Conservation (phyloP, 1,284 basidiomycete genomes). For the Irpex sp. region DNA sequence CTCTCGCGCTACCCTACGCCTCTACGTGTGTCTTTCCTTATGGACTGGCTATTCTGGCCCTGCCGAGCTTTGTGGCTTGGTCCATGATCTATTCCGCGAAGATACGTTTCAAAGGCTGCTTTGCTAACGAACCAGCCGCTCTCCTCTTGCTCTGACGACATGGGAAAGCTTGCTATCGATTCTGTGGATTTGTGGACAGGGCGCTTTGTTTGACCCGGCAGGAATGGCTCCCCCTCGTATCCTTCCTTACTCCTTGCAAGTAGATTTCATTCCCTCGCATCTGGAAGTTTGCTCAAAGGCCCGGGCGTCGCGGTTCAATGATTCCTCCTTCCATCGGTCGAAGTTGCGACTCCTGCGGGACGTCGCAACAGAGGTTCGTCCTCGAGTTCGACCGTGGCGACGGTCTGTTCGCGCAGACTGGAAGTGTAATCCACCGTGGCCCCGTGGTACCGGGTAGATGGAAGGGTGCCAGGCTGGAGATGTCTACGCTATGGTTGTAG, state of each 20-base stretch:
- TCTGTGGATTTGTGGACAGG: neutral
- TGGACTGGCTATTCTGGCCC: conserved; percentile 5
- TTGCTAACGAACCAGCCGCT: conserved; percentile 4
- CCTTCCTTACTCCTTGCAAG: neutral
- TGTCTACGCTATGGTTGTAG: neutral
- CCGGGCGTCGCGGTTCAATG: conserved; percentile 1
- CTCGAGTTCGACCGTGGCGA: conserved; percentile 7
- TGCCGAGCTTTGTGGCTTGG: conserved; percentile 15
- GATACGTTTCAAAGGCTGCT: conserved; percentile 18
- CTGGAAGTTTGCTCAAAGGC: neutral
- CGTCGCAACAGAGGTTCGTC: conserved; percentile 13
- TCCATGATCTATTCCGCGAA: conserved; percentile 12
- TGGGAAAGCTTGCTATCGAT: conserved; percentile 6
- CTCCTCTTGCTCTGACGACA: conserved; percentile 15
- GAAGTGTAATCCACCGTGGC: neutral
- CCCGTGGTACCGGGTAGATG: neutral
- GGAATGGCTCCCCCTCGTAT: neutral
- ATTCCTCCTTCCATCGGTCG: conserved; percentile 20
- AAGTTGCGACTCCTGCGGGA: conserved; percentile 26
- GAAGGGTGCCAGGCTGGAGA: neutral
- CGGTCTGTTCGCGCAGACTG: neutral
- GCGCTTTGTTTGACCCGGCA: neutral
- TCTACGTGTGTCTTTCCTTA: conserved; percentile 6
- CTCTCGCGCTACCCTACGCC: conserved; percentile 19
- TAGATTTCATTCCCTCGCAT: neutral